Percentiles rank a stretch among this genome's conserved stretches.
phyloP scores from a whole-genome alignment of 768 basidiomycete species.

The Boletus huronensis region DNA sequence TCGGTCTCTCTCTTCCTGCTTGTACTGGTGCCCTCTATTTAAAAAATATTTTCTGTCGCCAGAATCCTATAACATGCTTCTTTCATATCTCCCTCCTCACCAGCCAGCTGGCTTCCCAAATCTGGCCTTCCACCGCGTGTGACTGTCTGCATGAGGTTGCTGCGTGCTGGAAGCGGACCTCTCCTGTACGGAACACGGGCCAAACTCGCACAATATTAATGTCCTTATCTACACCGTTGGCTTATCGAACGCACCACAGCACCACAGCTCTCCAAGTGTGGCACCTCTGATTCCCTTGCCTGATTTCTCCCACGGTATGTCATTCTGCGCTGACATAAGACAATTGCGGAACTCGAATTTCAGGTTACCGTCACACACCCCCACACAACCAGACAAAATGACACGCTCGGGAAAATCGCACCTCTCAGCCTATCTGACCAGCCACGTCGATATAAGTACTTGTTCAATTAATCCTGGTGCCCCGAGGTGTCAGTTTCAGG shows the following conservation, averaged over 20 bases:
- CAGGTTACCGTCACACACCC: neutral
- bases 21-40: neutral
- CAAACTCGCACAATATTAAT: neutral
- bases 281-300: neutral
- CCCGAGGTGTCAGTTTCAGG: neutral
- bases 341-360: neutral
- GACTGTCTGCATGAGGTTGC: neutral
- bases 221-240: constrained; percentile 2
- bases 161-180: neutral
- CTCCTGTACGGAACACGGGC: neutral
- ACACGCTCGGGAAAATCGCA: neutral
- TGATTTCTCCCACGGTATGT: neutral
- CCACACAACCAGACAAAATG: neutral
- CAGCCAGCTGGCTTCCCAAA: constrained; percentile 1
- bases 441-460: neutral
- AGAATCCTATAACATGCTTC: neutral
- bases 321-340: neutral
- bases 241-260: constrained; percentile 5
- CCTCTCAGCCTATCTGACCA: neutral
- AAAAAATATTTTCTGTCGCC: neutral
- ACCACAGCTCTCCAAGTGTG: too few relatives aligned
- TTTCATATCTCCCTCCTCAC: neutral
- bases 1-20: constrained; percentile 1
- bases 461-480: neutral
- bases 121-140: neutral